Evolutionary conservation across 2,329 filamentous ascomycete species (phyloP), one percentile per base, ranked within the genome.

Genomic region (Xylaria polymorpha): DNA sequence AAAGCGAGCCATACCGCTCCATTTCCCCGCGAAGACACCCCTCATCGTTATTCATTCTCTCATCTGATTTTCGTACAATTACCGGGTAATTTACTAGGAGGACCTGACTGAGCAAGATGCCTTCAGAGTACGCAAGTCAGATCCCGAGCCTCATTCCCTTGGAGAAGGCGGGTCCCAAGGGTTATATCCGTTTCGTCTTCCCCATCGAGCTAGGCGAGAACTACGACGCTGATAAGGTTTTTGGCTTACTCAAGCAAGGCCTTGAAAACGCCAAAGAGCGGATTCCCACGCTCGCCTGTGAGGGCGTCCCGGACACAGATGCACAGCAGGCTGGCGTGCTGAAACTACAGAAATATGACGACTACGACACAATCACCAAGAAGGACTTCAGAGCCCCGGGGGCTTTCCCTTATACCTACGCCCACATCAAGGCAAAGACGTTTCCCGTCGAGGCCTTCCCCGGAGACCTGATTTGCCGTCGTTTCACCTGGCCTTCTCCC

Each of bases 161-260:
- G 65, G 79, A 81, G 71, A 78, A 78, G 43, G 77, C 77, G 39
- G 79, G 79, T 0, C 79, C 79, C 3, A 80, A 79, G 57, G 78
- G 76, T 18, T 80, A 77, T 60, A 72, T 80, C 7, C 78, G 78
- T 15, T 77, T 78, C 48, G 67, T 80, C n/a, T 80, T 81, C 51
- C 77, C 77, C 2, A 77, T 81, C 39, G 77, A 79, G 57, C 73
- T 81, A 0, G 57, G 70, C 7, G 74, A 79, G 0, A 61, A 74
- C 39, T 81, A 80, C 61, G 71, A 80, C 48, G 53, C 77, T 1
- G 72, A 77, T 1, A 70, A 77, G 41, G 64, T 76, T 9, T 73
- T 74, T 14, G 35, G 63, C 0, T 67, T 78, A n/a, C 70, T 80
- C 15, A 74, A 74, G 56, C 63, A 71, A 14, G 79, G 79, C 9